These are phyloP conservation scores for Fusarium sp. DNA, from an alignment of 2,329 filamentous ascomycete species.

Conservation along the genomic window DNA sequence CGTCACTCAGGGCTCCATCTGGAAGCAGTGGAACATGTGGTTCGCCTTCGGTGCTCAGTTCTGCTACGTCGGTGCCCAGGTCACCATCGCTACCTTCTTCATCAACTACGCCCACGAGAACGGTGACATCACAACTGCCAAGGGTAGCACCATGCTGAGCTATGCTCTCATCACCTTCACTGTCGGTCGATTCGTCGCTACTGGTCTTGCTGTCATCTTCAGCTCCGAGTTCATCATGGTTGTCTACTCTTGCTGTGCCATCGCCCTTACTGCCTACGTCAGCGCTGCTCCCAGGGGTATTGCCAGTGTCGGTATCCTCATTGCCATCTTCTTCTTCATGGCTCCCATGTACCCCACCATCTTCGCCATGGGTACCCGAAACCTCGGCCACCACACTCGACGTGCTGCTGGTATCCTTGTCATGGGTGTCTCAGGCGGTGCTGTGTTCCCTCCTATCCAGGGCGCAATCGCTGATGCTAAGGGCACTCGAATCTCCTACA, in stretches of 20 bases:
- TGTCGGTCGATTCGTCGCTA: slow-evolving; percentile 73
- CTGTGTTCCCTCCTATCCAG: slow-evolving; percentile 48
- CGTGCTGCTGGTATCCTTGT: slow-evolving; percentile 77
- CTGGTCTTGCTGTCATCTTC: slow-evolving; percentile 71
- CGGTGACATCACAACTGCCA: slow-evolving; percentile 59
- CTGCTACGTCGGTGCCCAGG: slow-evolving; percentile 80
- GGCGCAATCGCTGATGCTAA: slow-evolving; percentile 38
- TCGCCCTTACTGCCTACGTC: slow-evolving; percentile 67
- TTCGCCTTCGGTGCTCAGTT: slow-evolving; percentile 81
- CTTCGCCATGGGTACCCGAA: slow-evolving; percentile 79
- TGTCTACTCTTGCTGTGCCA: slow-evolving; percentile 71
- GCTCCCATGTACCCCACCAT: slow-evolving; percentile 85
- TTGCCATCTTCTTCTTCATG: slow-evolving; percentile 80
- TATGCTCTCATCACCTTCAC: slow-evolving; percentile 82
- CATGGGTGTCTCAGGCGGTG: slow-evolving; percentile 77
- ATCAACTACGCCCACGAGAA: slow-evolving; percentile 77
- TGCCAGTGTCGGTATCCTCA: slow-evolving; percentile 70
- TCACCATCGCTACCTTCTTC: slow-evolving; percentile 73
- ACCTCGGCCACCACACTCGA: slow-evolving; percentile 80
- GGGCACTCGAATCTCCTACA: slow-evolving; percentile 38
- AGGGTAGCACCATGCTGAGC: slow-evolving; percentile 73
- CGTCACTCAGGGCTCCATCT: slow-evolving; percentile 68
- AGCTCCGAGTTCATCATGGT: slow-evolving; percentile 74
- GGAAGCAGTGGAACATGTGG: slow-evolving; percentile 79
- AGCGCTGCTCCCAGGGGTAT: slow-evolving; percentile 55